Conservation (phyloP, 768 basidiomycete species). For the Tylopilus vinaceipallidus region DNA sequence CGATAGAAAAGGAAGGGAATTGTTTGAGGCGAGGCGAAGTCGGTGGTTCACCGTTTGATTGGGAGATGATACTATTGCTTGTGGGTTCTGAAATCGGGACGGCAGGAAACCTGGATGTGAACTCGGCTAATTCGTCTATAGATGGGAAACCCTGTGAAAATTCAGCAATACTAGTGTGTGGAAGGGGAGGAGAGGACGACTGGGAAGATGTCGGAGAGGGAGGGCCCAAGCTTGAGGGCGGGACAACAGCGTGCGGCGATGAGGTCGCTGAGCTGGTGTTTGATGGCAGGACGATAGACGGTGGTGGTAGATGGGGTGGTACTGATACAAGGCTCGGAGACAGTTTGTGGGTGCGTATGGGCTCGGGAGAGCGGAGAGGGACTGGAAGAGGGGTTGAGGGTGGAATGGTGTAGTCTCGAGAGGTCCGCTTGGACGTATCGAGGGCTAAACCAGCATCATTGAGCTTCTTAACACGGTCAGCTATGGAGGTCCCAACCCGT, state of each 20-base stretch:
- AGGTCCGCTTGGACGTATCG: constrained; percentile 53
- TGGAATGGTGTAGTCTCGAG: constrained; percentile 47
- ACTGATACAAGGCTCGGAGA: constrained; percentile 35
- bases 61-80: constrained; percentile 25
- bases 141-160: constrained; percentile 72
- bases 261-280: constrained; percentile 35
- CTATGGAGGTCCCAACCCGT: constrained; percentile 66
- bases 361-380: constrained; percentile 30
- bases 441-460: constrained; percentile 69
- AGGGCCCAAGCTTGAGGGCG: constrained; percentile 68
- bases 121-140: constrained; percentile 72
- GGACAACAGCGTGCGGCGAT: constrained; percentile 65
- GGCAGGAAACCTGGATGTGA: constrained; percentile 46
- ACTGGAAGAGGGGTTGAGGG: constrained; percentile 31
- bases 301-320: constrained; percentile 20
- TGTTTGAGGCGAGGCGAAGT: constrained; percentile 31
- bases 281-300: constrained; percentile 18
- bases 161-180: constrained; percentile 45
- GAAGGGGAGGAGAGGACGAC: constrained; percentile 56
- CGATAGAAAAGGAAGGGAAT: constrained; percentile 45
- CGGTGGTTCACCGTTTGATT: constrained; percentile 31
- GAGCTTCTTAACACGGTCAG: constrained; percentile 76
- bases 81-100: constrained; percentile 43
- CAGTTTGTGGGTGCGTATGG: constrained; percentile 39
- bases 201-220: constrained; percentile 73